Percentiles rank a stretch among this genome's conserved stretches.
Evolutionary conservation across 352 stramenopile species (phyloP).

Genomic region (Thalassiosira exigua): DNA sequence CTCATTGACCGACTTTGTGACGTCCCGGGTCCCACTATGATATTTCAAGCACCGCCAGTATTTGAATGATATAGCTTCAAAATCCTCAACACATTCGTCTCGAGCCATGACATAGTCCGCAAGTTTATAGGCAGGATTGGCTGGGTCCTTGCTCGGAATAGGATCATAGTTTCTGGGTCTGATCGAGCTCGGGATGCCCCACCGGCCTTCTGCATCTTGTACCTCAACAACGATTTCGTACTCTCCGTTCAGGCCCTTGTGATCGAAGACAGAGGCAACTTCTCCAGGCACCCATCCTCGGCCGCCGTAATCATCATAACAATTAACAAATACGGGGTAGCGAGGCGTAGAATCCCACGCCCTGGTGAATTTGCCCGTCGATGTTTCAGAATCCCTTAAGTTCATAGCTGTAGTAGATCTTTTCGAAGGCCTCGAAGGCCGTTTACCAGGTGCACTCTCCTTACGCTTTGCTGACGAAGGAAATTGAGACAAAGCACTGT

Average conservation of each 20-base stretch:
- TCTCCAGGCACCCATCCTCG: neutral
- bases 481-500: neutral
- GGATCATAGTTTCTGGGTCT: neutral
- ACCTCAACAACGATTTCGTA: neutral
- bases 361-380: neutral
- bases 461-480: neutral
- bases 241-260: neutral
- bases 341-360: neutral
- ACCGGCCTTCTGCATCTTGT: neutral
- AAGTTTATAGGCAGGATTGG: neutral
- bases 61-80: neutral
- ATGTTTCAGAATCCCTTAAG: neutral
- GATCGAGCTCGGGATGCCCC: neutral
- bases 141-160: neutral
- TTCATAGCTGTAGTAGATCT: too few species aligned
- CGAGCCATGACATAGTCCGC: neutral
- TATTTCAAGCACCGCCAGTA: conserved; percentile 3
- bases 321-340: neutral
- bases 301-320: neutral
- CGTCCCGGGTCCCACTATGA: neutral
- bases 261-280: neutral
- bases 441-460: neutral
- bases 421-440: neutral
- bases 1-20: neutral
- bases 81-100: neutral